phyloP scores from a whole-genome alignment of 116 monocot genomes.

The Zostera marina region DNA sequence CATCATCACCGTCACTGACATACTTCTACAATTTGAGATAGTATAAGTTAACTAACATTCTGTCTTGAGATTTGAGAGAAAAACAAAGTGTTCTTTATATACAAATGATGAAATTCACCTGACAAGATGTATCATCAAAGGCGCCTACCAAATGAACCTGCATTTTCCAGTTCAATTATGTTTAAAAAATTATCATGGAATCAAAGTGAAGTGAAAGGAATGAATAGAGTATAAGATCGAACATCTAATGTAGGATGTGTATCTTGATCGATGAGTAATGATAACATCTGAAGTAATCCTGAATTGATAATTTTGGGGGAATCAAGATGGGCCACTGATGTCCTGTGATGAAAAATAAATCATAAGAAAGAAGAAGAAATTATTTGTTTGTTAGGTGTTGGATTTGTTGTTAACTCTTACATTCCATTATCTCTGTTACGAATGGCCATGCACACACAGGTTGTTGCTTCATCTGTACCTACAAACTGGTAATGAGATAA shows the following conservation, averaged over 20 bases:
- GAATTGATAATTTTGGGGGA: slow-evolving; percentile 35
- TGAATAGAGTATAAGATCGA: not conserved
- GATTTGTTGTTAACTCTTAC: slow-evolving; percentile 21
- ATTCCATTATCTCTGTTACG: slow-evolving; percentile 65
- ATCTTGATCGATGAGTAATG: slow-evolving; percentile 25
- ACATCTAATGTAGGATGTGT: slow-evolving; percentile 14
- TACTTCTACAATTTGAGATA: not conserved
- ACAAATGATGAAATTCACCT: no score
- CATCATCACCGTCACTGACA: slow-evolving; percentile 2
- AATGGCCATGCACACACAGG: slow-evolving; percentile 78
- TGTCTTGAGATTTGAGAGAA: not conserved
- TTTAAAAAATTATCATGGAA: not conserved
- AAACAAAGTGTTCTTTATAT: not conserved
- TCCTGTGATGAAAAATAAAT: slow-evolving; percentile 26
- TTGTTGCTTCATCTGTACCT: slow-evolving; percentile 93
- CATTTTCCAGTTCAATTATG: slow-evolving; percentile 6
- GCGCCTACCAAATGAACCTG: slow-evolving; percentile 78
- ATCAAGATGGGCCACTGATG: slow-evolving; percentile 79
- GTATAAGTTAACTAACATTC: not conserved
- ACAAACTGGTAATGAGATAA: slow-evolving; percentile 25
- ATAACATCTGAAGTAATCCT: slow-evolving; percentile 64
- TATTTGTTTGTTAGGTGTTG: no score
- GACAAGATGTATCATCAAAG: slow-evolving; percentile 40
- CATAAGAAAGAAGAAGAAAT: no score
- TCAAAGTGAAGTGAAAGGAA: not conserved